Evolutionary conservation across 768 basidiomycete species (phyloP), one percentile per base, ranked within the genome.

Genomic region (Boletellus emodensis): DNA sequence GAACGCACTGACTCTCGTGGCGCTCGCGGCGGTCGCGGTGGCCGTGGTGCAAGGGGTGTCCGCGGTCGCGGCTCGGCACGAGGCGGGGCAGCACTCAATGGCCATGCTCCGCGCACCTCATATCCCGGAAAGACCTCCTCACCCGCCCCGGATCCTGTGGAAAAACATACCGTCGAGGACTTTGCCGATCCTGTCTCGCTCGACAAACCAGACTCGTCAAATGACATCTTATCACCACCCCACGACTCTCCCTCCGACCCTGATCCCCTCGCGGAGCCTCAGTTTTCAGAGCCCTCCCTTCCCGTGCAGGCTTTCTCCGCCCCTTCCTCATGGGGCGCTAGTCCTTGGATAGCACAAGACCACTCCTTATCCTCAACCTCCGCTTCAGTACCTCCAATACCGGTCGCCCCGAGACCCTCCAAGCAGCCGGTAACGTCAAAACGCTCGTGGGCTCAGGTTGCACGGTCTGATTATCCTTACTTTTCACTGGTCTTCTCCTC

Each of bases 371-470:
- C 66, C n/a, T 53, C 64, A 18, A 62, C 61, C 32, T 39, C 56
- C 32, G 56, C 49, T 12, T 30, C 53, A 40, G 39, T 54, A 22
- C 60, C 70, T n/a, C 48, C 67, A 17, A 62, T 54, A 54, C 44
- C 56, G 3, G 51, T 35, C 11, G 28, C 56, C 8, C 44, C 37
- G 53, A 56, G 76, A 69, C 56, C 66, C 60, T 49, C 57, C 13
- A 87, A 83, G 70, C 73, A 79, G 11, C 85, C 87, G 38, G 81
- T 85, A 26, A 85, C 80, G 12, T 82, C 86, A 8, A 89, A 90
- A 72, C 68, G 87, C 52, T 90, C 90, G 33, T 92, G 89, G 89
- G 90, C 90, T 8, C 86, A 92, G 61, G 76, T 92, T 63, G 89
- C 90, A 55, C 76, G 84, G 88, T 49, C 32, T 24, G 48, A 34